Percentiles rank a stretch among this genome's conserved stretches.
phyloP scores from a whole-genome alignment of 495 filamentous ascomycete species.

The Massariosphaeria phaeospora region DNA sequence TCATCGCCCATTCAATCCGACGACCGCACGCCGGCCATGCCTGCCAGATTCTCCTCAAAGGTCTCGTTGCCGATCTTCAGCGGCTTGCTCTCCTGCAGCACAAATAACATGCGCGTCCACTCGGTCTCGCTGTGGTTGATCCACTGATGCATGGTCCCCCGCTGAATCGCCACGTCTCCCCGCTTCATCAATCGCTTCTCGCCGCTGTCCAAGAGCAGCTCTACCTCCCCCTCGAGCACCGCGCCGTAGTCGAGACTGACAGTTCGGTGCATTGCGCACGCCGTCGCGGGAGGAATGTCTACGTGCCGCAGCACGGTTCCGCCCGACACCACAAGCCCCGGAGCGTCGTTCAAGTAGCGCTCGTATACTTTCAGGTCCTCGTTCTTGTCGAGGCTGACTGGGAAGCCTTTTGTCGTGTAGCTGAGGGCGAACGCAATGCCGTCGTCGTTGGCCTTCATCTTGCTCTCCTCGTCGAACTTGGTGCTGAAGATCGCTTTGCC shows the following conservation, averaged over 20 bases:
- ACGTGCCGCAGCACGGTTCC: conserved; percentile 32
- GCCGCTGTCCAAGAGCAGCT: conserved; percentile 58
- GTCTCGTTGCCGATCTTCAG: conserved; percentile 28
- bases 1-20: conserved; percentile 17
- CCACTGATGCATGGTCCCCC: conserved; percentile 67
- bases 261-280: conserved; percentile 35
- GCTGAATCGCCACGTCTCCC: conserved; percentile 62
- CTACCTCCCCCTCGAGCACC: conserved; percentile 46
- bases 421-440: conserved; percentile 29
- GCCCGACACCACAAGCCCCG: conserved; percentile 42
- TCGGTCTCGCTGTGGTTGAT: conserved; percentile 51
- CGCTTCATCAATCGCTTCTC: conserved; percentile 51
- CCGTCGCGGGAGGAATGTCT: conserved; percentile 22
- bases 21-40: conserved; percentile 22
- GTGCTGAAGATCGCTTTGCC: conserved; percentile 35
- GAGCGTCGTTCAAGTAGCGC: conserved; percentile 13
- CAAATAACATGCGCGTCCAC: conserved; percentile 32
- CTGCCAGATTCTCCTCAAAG: conserved; percentile 33
- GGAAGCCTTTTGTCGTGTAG: conserved; percentile 31
- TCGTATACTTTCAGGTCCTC: conserved; percentile 28
- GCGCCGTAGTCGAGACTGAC: conserved; percentile 33
- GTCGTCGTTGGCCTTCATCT: conserved; percentile 3
- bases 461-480: conserved; percentile 24
- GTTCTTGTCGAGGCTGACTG: conserved; percentile 30
- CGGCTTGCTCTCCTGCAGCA: conserved; percentile 15